Conservation (phyloP, 169 alveolate genomes). For the Plasmodium gaboni region DNA sequence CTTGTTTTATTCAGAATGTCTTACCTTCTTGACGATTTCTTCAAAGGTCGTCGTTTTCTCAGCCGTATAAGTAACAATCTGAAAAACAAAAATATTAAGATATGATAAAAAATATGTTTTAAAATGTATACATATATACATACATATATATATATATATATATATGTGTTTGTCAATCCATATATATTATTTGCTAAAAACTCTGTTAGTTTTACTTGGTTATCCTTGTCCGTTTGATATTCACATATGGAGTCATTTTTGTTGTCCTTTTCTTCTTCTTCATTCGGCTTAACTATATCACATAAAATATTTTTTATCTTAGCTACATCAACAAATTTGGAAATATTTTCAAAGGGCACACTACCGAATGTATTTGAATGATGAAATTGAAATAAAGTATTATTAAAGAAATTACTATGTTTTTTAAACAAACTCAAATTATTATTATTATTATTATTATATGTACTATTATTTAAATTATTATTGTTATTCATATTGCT, state of each 20-base stretch:
- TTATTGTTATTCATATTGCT: slow-evolving; percentile 17
- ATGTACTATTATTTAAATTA: background rate
- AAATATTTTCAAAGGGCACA: slow-evolving; percentile 28
- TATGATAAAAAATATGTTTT: too few species aligned
- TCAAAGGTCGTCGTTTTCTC: slow-evolving; percentile 67
- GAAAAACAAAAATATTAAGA: slow-evolving; percentile 7
- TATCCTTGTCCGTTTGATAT: slow-evolving; percentile 7
- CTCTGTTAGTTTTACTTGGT: background rate
- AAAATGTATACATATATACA: too few species aligned
- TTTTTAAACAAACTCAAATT: slow-evolving; percentile 5
- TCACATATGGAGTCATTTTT: background rate
- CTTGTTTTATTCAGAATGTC: too few species aligned
- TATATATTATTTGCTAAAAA: too few species aligned
- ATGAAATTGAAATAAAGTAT: slow-evolving; percentile 32
- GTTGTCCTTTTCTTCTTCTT: slow-evolving; percentile 7
- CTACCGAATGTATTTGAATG: slow-evolving; percentile 32
- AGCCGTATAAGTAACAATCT: slow-evolving; percentile 57
- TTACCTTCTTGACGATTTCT: slow-evolving; percentile 41
- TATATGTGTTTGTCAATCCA: background rate
- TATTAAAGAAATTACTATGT: slow-evolving; percentile 37
- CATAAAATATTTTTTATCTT: slow-evolving; percentile 53
- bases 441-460: background rate
- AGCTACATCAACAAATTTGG: slow-evolving; percentile 72
- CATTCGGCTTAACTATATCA: slow-evolving; percentile 62
- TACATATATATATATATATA: background rate